Evolutionary conservation across 495 filamentous ascomycete species (phyloP), one percentile per base, ranked within the genome.

Genomic region (Talaromyces liani): DNA sequence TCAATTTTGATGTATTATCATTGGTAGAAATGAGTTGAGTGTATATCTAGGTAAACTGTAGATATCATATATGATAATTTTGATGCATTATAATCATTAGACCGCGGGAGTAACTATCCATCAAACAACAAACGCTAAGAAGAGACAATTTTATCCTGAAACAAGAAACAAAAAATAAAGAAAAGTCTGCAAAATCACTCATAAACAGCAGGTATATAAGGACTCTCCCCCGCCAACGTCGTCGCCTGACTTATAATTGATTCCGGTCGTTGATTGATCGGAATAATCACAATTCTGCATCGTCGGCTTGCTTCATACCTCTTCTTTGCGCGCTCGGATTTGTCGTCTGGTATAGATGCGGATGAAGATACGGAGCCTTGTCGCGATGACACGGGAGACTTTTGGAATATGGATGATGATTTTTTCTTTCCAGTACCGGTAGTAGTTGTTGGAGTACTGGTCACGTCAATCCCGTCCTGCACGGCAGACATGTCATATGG

Each of bases 281-380:
- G 73, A 64, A 77, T 72, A 56, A 77, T 70, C 24, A 77, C 75
- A 66, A 77, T 69, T 31, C 75, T 63, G 10, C 71, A 72, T 53
- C 72, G 70, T 0, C 62, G 36, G 14, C 69, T 65, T 16, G 70
- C 71, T 31, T 69, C 69, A 4, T 68, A 66, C 4, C 63, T 63
- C 10, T 29, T 60, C n/a, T 64, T 61, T 8, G 14, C 41, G 5
- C 29, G 10, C 10, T 61, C 54, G 6, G 34, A 18, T 54, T 39
- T 49, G 4, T 54, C 55, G 12, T 6, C 39, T 24, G 29, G 14
- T 24, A 31, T 24, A 6, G 18, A 31, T 5, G 29, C 14, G 4
- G 20, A 34, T 27, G 53, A 61, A 2, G 54, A 41, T 14, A 54
- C 16, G 2, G 55, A 54, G 4, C 60, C 60, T 25, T 54, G 7